Base-by-base conservation (phyloP, 2,329 filamentous ascomycete genomes). In the Fusarium humuli region DNA sequence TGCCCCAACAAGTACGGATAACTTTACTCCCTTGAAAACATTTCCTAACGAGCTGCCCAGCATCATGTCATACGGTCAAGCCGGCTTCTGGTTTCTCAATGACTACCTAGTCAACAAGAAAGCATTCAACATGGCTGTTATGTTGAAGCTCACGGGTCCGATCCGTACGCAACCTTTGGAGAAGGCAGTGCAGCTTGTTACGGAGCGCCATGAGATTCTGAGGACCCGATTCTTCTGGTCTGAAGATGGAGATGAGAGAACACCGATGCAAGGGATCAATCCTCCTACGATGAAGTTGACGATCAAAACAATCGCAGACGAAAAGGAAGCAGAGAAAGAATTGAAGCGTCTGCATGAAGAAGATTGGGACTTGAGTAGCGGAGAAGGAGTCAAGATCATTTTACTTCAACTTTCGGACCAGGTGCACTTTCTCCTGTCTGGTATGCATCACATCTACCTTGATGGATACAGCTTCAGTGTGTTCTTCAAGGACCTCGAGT, bases 71-170 rank as follows among this genome's bases (percentile, higher is more conserved):
- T 76, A 77, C n/a, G 78, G 73, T 10, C 83, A 85, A 66, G 75
- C 78, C 0, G 73, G 81, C 0, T 81, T 84, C 64, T 85, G 81
- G 81, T 81, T 83, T 60, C 62, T 81, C 1, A 63, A 67, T 6
- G 60, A 73, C 9, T 75, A 73, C 6, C 27, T 83, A 5, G 63
- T 81, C 10, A 79, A 84, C 48, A 74, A 75, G 10, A 81, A 78
- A 0, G 78, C 79, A 3, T 81, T 78, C 63, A 86, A 86, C 22
- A 44, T 61, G 22, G 57, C 50, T 1, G 42, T 57, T 3, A 49
- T 48, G 30, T 22, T 57, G 16, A 48, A 37, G 29, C 53, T 56
- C 22, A 49, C 42, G 3, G 53, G 53, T 2, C 29, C 23, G 7
- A 22, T 56, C 1, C 53, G 42, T 23, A 3, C 48, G n/a, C 22